Percentiles rank a stretch among this genome's conserved stretches.
Conservation (phyloP, 768 basidiomycete species). For the Arthromyces matolae region DNA sequence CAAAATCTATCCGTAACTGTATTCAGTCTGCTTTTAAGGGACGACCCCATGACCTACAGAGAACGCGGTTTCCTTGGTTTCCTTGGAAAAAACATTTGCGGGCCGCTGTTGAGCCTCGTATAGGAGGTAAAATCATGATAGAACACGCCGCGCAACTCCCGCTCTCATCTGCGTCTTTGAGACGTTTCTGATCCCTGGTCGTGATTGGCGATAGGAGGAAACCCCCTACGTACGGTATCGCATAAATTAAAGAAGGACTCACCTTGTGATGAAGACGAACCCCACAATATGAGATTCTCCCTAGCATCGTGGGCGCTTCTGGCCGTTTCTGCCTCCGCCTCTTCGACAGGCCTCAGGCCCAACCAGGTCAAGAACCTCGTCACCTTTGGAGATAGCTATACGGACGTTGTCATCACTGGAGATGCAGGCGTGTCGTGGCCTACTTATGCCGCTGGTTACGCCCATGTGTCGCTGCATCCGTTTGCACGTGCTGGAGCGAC, state of each 20-base stretch:
- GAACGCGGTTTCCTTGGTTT: too few species aligned
- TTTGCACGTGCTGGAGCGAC: slow-evolving; percentile 62
- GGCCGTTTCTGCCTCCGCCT: neutral
- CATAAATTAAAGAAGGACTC: slow-evolving; percentile 1
- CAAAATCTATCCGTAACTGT: neutral
- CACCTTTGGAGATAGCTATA: slow-evolving; percentile 68
- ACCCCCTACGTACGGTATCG: too few species aligned
- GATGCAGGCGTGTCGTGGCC: slow-evolving; percentile 57
- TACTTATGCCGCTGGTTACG: slow-evolving; percentile 53
- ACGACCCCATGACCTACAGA: too few species aligned
- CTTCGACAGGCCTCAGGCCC: slow-evolving; percentile 23
- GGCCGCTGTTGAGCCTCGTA: too few species aligned
- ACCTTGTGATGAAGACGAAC: neutral
- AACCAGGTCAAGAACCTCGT: slow-evolving; percentile 60
- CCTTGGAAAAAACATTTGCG: too few species aligned
- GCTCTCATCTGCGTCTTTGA: too few species aligned
- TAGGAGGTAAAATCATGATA: too few species aligned
- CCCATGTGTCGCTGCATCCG: slow-evolving; percentile 48
- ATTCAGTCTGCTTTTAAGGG: too few species aligned
- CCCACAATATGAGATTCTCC: slow-evolving; percentile 2
- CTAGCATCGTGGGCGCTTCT: neutral
- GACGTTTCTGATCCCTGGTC: too few species aligned
- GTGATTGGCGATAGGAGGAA: too few species aligned
- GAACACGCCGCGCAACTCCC: too few species aligned
- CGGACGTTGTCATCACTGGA: slow-evolving; percentile 42